A percentile compares a stretch with the other conserved stretches of the same genome.
Evolutionary conservation across 331 rosid species (phyloP).

Genomic region (Telfairia occidentalis): DNA sequence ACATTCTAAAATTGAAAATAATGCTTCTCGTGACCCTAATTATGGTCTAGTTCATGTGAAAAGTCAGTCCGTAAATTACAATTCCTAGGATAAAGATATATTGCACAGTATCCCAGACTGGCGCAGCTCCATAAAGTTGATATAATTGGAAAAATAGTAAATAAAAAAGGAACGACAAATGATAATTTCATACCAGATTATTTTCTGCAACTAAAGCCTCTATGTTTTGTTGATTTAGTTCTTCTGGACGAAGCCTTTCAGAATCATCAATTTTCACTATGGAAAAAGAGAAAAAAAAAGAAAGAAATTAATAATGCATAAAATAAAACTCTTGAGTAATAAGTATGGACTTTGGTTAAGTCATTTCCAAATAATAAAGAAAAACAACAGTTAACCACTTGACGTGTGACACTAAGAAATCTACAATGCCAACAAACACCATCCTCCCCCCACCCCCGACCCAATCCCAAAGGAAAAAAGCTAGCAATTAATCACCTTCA

Average conservation of each 20-base stretch:
- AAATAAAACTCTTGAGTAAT: neutral
- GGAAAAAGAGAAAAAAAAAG: neutral
- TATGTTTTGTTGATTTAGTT: constrained; percentile 90
- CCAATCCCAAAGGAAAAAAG: neutral
- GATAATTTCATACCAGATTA: constrained; percentile 60
- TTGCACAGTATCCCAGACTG: neutral
- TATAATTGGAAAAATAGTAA: neutral
- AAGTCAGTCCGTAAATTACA: neutral
- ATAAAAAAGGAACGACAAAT: constrained; percentile 8
- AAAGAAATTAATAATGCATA: neutral
- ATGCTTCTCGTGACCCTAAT: neutral
- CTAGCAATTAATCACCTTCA: constrained; percentile 31
- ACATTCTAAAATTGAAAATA: neutral
- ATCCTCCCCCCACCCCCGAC: neutral
- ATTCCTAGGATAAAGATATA: neutral
- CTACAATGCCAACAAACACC: neutral
- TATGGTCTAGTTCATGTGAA: neutral
- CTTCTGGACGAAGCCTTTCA: constrained; percentile 94
- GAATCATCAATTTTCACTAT: constrained; percentile 73
- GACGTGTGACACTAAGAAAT: neutral
- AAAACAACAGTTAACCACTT: neutral
- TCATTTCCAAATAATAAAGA: neutral
- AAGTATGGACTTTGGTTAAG: neutral
- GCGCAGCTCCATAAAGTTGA: neutral
- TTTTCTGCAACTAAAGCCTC: constrained; percentile 95